Conservation (phyloP, 1,284 basidiomycete species). For the Austroboletus novae-zelandiae region DNA sequence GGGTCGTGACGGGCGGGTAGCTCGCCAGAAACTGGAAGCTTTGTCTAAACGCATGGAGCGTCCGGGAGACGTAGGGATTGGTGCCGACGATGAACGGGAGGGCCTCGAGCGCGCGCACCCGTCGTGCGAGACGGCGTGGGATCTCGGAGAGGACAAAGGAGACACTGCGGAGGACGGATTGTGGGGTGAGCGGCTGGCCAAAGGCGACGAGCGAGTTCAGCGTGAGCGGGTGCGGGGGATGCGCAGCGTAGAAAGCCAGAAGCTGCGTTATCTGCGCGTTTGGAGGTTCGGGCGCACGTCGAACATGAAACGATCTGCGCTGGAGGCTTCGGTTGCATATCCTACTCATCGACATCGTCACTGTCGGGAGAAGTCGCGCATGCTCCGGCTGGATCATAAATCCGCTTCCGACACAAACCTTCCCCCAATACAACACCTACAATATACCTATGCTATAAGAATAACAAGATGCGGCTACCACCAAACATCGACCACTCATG, state of each 20-base stretch:
- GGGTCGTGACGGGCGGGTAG: constrained; percentile 61
- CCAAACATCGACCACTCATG: constrained; percentile 7
- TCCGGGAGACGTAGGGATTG: constrained; percentile 82
- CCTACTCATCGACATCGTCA: constrained; percentile 9
- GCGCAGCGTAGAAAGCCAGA: constrained; percentile 32
- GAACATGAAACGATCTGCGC: constrained; percentile 23
- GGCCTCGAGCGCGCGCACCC: constrained; percentile 66
- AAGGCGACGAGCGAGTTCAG: constrained; percentile 70
- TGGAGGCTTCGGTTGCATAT: constrained; percentile 7
- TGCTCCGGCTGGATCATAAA: too few relatives aligned
- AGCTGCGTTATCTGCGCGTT: constrained; percentile 28
- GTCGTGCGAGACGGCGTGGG: constrained; percentile 68
- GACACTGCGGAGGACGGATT: constrained; percentile 68
- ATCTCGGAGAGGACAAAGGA: constrained; percentile 70
- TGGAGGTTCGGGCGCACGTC: constrained; percentile 27
- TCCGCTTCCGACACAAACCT: constrained; percentile 2
- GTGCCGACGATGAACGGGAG: constrained; percentile 87
- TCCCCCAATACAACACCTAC: neutral
- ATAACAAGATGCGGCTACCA: constrained; percentile 27
- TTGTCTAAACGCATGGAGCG: constrained; percentile 69
- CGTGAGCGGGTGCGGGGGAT: constrained; percentile 51
- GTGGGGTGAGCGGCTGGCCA: constrained; percentile 65
- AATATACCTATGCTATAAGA: constrained; percentile 8
- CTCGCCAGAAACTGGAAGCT: constrained; percentile 75
- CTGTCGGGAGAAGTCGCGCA: neutral